These are phyloP conservation scores for Escallonia herrerae DNA, from an alignment of 129 eudicot genomes.

Conservation along the genomic window DNA sequence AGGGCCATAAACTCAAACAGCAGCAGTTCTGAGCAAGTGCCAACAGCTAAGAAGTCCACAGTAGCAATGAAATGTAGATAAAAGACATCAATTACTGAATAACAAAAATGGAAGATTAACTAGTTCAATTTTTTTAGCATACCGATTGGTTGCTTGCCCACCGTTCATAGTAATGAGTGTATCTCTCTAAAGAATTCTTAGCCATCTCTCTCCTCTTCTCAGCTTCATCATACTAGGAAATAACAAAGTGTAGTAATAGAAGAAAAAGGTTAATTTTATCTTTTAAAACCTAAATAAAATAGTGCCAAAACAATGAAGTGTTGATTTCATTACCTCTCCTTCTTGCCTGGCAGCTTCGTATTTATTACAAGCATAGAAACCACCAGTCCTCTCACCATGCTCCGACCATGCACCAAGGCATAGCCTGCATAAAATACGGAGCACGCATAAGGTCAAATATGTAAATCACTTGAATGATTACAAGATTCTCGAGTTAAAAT, in stretches of 20 bases:
- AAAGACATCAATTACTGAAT: no score
- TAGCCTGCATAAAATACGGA: conserved; percentile 44
- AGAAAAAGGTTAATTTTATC: background rate
- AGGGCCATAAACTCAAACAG: no score
- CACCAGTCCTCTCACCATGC: conserved; percentile 99
- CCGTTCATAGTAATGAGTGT: conserved; percentile 94
- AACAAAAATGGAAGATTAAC: no score
- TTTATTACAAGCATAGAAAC: conserved; percentile 94
- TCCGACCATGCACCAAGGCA: conserved; percentile 97
- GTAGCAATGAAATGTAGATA: no score
- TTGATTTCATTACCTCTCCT: conserved; percentile 57
- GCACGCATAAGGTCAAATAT: background rate
- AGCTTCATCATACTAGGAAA: conserved; percentile 75
- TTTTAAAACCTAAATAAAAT: background rate
- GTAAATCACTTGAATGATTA: background rate
- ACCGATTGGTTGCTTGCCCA: conserved; percentile 99
- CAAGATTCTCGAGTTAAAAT: background rate
- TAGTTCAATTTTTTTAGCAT: conserved; percentile 6
- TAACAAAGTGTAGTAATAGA: background rate
- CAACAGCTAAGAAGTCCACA: no score
- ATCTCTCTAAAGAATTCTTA: conserved; percentile 91
- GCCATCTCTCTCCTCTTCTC: conserved; percentile 94
- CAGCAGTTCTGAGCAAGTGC: no score
- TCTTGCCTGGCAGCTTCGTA: conserved; percentile 89
- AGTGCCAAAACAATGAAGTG: background rate